A percentile compares a stretch with the other conserved stretches of the same genome.
These are phyloP conservation scores for Candida frijolesensis DNA, from an alignment of 1,139 yeast species.

Conservation along the genomic window DNA sequence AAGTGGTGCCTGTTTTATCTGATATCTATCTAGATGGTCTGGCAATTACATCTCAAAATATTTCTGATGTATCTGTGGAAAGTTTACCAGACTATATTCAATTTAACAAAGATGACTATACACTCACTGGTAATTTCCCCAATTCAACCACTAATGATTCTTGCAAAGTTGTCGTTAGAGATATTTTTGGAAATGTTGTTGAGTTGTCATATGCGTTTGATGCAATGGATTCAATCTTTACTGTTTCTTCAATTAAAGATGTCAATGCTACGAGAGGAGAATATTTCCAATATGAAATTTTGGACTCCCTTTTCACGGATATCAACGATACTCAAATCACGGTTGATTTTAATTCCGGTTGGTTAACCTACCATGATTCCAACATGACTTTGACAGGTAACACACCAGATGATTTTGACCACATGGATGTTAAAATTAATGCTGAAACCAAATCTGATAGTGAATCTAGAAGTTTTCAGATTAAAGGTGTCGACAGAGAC, in stretches of 20 bases:
- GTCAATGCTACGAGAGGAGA: conserved; percentile 68
- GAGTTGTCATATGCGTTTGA: conserved; percentile 56
- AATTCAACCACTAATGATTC: conserved; percentile 38
- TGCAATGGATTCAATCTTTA: conserved; percentile 53
- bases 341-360: conserved; percentile 44
- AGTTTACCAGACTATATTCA: conserved; percentile 64
- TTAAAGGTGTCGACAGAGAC: conserved; percentile 53
- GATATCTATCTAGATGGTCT: conserved; percentile 62
- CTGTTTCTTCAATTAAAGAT: conserved; percentile 51
- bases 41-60: conserved; percentile 48
- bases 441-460: conserved; percentile 46
- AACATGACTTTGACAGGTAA: conserved; percentile 71
- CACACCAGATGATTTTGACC: conserved; percentile 62
- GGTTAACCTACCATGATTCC: conserved; percentile 64
- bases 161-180: conserved; percentile 62
- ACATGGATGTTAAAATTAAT: conserved; percentile 49
- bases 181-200: conserved; percentile 65
- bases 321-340: conserved; percentile 50
- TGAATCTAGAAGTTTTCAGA: conserved; percentile 48
- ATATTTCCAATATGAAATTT: conserved; percentile 56
- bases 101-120: conserved; percentile 42
- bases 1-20: conserved; percentile 60
- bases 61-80: conserved; percentile 51
- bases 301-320: conserved; percentile 58
- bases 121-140: conserved; percentile 65